These are phyloP conservation scores for Pseudocercospora vitis DNA, from an alignment of 2,329 filamentous ascomycete genomes.

Conservation along the genomic window DNA sequence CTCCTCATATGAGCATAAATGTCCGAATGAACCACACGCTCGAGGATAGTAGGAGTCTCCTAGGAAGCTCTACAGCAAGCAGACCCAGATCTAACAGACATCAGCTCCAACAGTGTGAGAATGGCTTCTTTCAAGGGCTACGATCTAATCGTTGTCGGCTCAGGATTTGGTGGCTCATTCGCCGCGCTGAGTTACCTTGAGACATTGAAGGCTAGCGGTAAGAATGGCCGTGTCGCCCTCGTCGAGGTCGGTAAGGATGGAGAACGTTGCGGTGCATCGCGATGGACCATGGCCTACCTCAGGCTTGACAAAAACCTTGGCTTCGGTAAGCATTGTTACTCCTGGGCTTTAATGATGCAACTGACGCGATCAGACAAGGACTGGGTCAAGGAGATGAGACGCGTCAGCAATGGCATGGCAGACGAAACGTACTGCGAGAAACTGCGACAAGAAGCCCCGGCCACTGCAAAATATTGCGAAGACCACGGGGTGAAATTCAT, in stretches of 20 bases:
- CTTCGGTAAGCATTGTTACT: constrained; percentile 28
- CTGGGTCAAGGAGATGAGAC: constrained; percentile 40
- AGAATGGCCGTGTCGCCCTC: constrained; percentile 41
- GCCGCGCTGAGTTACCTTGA: constrained; percentile 46
- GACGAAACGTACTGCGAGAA: constrained; percentile 45
- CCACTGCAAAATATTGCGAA: constrained; percentile 41
- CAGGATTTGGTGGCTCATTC: constrained; percentile 45
- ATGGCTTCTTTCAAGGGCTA: constrained; percentile 37
- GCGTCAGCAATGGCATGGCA: constrained; percentile 42
- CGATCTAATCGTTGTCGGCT: constrained; percentile 44
- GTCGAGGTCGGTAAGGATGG: constrained; percentile 43
- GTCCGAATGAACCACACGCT: too few species aligned
- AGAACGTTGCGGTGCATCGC: constrained; percentile 44
- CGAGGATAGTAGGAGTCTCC: not conserved
- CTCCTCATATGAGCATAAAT: too few species aligned
- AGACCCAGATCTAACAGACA: not conserved
- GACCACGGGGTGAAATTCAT: constrained; percentile 41
- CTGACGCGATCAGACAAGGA: constrained; percentile 31
- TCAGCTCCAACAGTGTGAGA: not conserved
- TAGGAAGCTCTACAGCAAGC: too few species aligned
- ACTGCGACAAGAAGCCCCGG: constrained; percentile 40
- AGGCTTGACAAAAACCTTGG: constrained; percentile 42
- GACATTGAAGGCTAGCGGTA: constrained; percentile 39
- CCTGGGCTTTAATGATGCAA: not conserved
- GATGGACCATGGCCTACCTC: constrained; percentile 47